Conservation (phyloP, 768 basidiomycete genomes). For the Leccinum arenicola region DNA sequence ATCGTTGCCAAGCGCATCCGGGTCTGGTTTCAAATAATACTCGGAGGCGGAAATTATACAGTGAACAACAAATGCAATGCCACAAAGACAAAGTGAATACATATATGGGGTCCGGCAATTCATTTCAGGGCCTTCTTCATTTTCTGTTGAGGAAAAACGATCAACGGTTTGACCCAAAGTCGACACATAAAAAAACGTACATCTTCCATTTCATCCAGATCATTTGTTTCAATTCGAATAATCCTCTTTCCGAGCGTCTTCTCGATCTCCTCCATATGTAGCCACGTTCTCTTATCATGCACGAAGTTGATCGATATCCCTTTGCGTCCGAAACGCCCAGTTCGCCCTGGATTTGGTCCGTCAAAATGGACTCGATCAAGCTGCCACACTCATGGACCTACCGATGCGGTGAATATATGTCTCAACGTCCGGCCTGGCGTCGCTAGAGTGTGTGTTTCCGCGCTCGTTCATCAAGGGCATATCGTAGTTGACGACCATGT, state of each 20-base stretch:
- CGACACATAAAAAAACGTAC: slow-evolving; percentile 40
- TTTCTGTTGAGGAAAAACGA: slow-evolving; percentile 43
- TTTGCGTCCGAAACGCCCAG: slow-evolving; percentile 95
- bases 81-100: not conserved
- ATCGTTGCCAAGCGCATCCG: not conserved
- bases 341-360: slow-evolving; percentile 69
- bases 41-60: not conserved
- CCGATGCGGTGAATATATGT: slow-evolving; percentile 98
- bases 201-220: slow-evolving; percentile 93
- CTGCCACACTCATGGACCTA: slow-evolving; percentile 35
- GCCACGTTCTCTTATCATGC: slow-evolving; percentile 83
- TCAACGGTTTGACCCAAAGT: not conserved
- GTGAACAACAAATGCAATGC: not conserved
- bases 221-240: slow-evolving; percentile 81
- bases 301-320: slow-evolving; percentile 98
- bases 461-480: slow-evolving; percentile 84
- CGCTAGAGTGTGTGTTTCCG: slow-evolving; percentile 37
- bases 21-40: not conserved
- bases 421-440: slow-evolving; percentile 82
- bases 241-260: slow-evolving; percentile 74
- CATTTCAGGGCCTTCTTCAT: slow-evolving; percentile 81
- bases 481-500: slow-evolving; percentile 99
- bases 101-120: not conserved
- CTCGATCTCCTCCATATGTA: slow-evolving; percentile 90
- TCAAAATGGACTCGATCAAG: not conserved